A percentile compares a stretch with the other conserved stretches of the same genome.
phyloP scores from a whole-genome alignment of 352 stramenopile species.

The Phytophthora lateralis region DNA sequence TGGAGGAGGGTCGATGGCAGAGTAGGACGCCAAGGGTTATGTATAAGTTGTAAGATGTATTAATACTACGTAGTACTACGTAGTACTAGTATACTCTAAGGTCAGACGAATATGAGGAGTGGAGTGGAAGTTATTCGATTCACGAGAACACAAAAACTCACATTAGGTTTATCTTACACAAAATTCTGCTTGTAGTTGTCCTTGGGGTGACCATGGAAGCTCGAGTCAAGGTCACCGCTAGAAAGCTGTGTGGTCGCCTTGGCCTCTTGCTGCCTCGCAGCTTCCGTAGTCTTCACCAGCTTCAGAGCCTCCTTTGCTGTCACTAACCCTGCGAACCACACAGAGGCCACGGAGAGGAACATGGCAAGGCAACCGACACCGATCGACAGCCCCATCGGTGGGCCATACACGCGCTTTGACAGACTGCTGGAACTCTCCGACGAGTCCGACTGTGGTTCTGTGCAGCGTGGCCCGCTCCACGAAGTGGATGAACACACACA shows the following conservation, averaged over 20 bases:
- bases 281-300: constrained; percentile 20
- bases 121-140: too few species aligned
- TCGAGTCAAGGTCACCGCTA: constrained; percentile 10
- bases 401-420: constrained; percentile 42
- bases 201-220: constrained; percentile 26
- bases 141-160: too few species aligned
- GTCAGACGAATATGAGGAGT: too few species aligned
- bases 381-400: constrained; percentile 45
- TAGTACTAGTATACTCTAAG: too few species aligned
- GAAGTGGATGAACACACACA: constrained; percentile 55
- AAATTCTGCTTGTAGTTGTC: constrained; percentile 65
- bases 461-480: constrained; percentile 64
- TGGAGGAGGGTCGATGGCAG: too few species aligned
- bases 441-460: constrained; percentile 37
- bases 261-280: constrained; percentile 20
- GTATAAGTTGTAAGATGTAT: too few species aligned
- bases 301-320: constrained; percentile 28
- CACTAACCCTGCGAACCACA: constrained; percentile 36
- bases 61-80: too few species aligned
- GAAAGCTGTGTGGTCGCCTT: constrained; percentile 19
- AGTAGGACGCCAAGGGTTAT: too few species aligned
- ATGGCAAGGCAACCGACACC: constrained; percentile 38
- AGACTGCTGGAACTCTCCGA: constrained; percentile 32
- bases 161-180: constrained; percentile 26
- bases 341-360: constrained; percentile 34